Base-by-base conservation (phyloP, 2,329 filamentous ascomycete genomes). In the Aspergillus sp. region DNA sequence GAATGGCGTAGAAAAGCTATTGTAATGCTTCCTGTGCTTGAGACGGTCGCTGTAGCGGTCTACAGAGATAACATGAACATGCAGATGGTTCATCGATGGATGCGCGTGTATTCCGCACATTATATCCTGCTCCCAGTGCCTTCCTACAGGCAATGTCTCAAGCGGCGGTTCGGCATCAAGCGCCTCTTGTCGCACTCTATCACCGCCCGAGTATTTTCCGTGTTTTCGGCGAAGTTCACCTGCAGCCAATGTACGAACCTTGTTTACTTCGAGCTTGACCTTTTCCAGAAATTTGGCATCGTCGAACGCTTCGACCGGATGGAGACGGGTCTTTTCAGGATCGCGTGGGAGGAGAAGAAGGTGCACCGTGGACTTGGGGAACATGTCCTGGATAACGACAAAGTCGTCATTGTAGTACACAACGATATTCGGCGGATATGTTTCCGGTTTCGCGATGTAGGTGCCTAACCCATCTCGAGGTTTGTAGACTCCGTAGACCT, bases 81-180 rank as follows among this genome's bases (percentile, higher is more conserved):
- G 95, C 55, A 98, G 72, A 72, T 98, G 91, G 62, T 85, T 88
- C 95, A 99, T 98, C 56, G 89, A 93, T 3, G 95, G 95, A 64
- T 88, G 86, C 3, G 91, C 89, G 76, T 99, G 95, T 7, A 96
- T 84, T 14, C 95, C 95, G 19, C 87, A 83, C 50, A 85, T 83
- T 49, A 98, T 82, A 25, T 95, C 91, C 12, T 79, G 77, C 41
- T 79, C 76, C 90, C 92, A 98, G 75, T 97, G 87, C 23, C 93
- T 82, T 0, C 92, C 93, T 0, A 70, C 62, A 0, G 92, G 92
- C 8, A 93, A 76, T 44, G 79, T 73, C n/a, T 77, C 74, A 21
- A 69, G 69, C 50, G 70, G 71, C 19, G 70, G 68, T 44, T 84
- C 79, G 1, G 82, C 83, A 62, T 87, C 80, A 65, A 93, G 82